Percentiles rank a stretch among this genome's conserved stretches.
Conservation (phyloP, 2,329 filamentous ascomycete genomes). For the Neonectria sp. region DNA sequence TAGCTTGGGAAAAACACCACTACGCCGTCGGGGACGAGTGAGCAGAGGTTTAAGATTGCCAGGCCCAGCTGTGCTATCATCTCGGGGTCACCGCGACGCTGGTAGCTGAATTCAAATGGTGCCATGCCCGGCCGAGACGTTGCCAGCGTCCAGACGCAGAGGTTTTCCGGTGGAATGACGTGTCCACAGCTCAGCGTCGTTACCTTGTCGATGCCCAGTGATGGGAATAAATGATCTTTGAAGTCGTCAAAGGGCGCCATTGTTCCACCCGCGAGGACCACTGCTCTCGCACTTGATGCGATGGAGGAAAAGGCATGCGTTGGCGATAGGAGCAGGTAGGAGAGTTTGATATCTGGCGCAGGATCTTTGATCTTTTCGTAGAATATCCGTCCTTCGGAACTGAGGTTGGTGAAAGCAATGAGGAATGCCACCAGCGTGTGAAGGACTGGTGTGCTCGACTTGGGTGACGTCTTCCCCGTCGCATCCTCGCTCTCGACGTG, state of each 20-base stretch:
- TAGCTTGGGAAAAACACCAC: constrained; percentile 98
- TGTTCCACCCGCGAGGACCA: constrained; percentile 93
- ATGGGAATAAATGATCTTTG: constrained; percentile 86
- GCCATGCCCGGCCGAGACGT: constrained; percentile 57
- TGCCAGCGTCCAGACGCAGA: constrained; percentile 83
- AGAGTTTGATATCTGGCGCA: constrained; percentile 71
- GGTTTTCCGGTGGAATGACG: constrained; percentile 87
- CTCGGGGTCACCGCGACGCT: constrained; percentile 76
- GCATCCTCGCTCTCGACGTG: constrained; percentile 68
- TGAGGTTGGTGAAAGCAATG: constrained; percentile 87
- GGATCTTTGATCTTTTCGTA: constrained; percentile 64
- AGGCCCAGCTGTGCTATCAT: constrained; percentile 84
- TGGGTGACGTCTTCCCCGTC: constrained; percentile 40
- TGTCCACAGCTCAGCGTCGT: constrained; percentile 93
- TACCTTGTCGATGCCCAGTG: constrained; percentile 74
- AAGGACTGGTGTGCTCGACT: constrained; percentile 63
- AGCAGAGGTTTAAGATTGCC: constrained; percentile 79
- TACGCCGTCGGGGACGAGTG: constrained; percentile 86
- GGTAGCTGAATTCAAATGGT: constrained; percentile 90
- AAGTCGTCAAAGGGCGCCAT: constrained; percentile 99
- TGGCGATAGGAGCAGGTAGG: constrained; percentile 91
- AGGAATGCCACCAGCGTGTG: constrained; percentile 76
- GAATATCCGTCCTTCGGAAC: constrained; percentile 77
- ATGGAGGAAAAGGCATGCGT: constrained; percentile 93
- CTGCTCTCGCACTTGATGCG: constrained; percentile 85